Base-by-base conservation (phyloP, 768 basidiomycete genomes). In the Mycena maculata region DNA sequence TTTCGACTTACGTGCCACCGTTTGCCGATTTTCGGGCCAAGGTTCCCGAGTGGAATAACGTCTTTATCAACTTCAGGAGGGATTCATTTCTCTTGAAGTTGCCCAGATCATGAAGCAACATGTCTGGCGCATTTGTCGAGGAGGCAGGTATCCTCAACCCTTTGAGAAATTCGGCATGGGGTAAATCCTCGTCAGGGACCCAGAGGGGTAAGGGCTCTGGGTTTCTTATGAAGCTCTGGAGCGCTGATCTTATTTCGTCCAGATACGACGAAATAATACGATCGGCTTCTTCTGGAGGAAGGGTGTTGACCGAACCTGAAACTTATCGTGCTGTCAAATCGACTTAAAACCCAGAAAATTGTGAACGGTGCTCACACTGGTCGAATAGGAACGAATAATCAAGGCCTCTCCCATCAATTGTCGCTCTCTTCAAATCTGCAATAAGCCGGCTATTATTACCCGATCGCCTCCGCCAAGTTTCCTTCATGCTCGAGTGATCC, bases 71-170 rank as follows among this genome's bases (percentile, higher is more conserved):
- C 13, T 12, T 23, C 12, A 12, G 22, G 0, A 49, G 20, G 1
- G 7, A 10, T 15, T 48, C 4, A 13, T 50, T 20, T 12, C 10
- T 12, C 12, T 28, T 13, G 23, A 49, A 50, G 22, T 23, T 25
- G n/a, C 59, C 59, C 3, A 60, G 59, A n/a, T 49, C 36, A n/a
- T 60, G 45, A 18, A 60, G 59, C 11, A 60, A 9, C 59, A 60
- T 49, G 36, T 60, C 59, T 2, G 59, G 59, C 11, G 6, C 36
- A 18, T 30, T 25, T n/a, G 23, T 38, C 7, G 16, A 4, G 4
- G 59, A 39, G 4, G 20, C 38, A 8, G 59, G 59, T 4, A 60
- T 60, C 25, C 27, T 60, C 33, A 60, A 12, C 27, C 25, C 23
- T 16, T 49, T 60, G 16, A 60, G 48, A 30, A 60, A 60, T 5